These are phyloP conservation scores for Solanum virginianum DNA, from an alignment of 257 asterid genomes.

Conservation along the genomic window DNA sequence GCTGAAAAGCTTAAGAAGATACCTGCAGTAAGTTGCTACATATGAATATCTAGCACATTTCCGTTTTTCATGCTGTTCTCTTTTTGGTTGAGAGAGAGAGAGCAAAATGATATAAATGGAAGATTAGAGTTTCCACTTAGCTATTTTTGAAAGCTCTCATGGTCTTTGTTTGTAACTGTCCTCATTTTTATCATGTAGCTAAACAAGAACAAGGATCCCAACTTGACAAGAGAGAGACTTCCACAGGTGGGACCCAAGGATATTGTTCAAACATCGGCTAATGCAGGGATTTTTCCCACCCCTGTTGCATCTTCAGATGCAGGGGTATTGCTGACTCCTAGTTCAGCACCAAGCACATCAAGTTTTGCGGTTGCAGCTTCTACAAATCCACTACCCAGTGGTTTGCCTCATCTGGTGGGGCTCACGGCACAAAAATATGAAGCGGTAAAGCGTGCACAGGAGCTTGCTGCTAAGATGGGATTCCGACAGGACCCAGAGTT, in stretches of 20 bases:
- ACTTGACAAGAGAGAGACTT: slow-evolving; percentile 33
- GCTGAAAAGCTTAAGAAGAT: slow-evolving; percentile 74
- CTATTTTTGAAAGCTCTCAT: background rate
- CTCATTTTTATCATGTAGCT: background rate
- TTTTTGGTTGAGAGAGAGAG: background rate
- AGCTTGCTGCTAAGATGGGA: slow-evolving; percentile 94
- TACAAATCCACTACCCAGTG: slow-evolving; percentile 23
- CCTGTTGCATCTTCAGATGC: slow-evolving; percentile 22
- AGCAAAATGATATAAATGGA: background rate
- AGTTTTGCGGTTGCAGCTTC: slow-evolving; percentile 18
- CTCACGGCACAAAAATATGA: slow-evolving; percentile 75
- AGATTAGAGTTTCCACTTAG: background rate
- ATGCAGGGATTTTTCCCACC: slow-evolving; percentile 24
- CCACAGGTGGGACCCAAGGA: slow-evolving; percentile 32
- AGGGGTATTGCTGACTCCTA: slow-evolving; percentile 7
- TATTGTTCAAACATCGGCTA: slow-evolving; percentile 15
- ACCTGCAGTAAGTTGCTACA: slow-evolving; percentile 42
- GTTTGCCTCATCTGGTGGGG: slow-evolving; percentile 63
- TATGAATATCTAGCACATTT: background rate
- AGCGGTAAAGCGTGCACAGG: slow-evolving; percentile 94
- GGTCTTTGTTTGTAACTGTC: background rate
- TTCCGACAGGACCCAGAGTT: slow-evolving; percentile 93
- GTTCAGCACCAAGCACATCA: slow-evolving; percentile 16
- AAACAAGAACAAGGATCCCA: slow-evolving; percentile 37
- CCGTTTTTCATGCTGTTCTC: background rate